A percentile compares a stretch with the other conserved stretches of the same genome.
Conservation (phyloP, 2,329 filamentous ascomycete genomes). For the Alternaria brassicicola region DNA sequence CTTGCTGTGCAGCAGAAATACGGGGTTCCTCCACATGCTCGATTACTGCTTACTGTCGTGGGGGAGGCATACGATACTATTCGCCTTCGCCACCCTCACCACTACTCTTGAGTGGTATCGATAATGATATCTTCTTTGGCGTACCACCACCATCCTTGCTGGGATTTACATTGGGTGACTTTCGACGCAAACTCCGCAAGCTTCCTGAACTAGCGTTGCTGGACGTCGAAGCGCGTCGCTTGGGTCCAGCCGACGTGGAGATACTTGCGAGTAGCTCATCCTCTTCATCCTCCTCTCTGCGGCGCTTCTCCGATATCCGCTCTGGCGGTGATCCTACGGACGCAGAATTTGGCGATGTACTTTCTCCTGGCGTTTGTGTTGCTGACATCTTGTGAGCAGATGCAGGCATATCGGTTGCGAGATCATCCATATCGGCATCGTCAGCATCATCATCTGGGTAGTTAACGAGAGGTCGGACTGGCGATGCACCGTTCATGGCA, state of each 20-base stretch:
- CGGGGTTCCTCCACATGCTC: constrained; percentile 21
- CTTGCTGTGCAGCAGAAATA: constrained; percentile 32
- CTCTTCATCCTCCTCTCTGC: constrained; percentile 91
- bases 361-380: constrained; percentile 34
- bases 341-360: constrained; percentile 32
- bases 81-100: constrained; percentile 41
- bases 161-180: constrained; percentile 51
- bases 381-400: constrained; percentile 35
- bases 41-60: constrained; percentile 1
- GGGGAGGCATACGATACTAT: constrained; percentile 17
- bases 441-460: constrained; percentile 87
- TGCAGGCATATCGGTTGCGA: constrained; percentile 52
- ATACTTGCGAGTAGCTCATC: constrained; percentile 84
- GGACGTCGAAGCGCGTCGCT: constrained; percentile 51
- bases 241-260: constrained; percentile 56
- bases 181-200: constrained; percentile 49
- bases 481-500: constrained; percentile 67
- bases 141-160: constrained; percentile 50
- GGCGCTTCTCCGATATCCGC: constrained; percentile 83
- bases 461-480: constrained; percentile 76
- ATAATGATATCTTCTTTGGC: constrained; percentile 51
- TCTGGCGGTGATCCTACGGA: constrained; percentile 61
- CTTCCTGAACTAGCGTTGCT: constrained; percentile 45
- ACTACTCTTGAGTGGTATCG: constrained; percentile 49
- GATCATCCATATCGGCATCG: constrained; percentile 64